Base-by-base conservation (phyloP, 2,329 filamentous ascomycete genomes). In the Coniella vitis region DNA sequence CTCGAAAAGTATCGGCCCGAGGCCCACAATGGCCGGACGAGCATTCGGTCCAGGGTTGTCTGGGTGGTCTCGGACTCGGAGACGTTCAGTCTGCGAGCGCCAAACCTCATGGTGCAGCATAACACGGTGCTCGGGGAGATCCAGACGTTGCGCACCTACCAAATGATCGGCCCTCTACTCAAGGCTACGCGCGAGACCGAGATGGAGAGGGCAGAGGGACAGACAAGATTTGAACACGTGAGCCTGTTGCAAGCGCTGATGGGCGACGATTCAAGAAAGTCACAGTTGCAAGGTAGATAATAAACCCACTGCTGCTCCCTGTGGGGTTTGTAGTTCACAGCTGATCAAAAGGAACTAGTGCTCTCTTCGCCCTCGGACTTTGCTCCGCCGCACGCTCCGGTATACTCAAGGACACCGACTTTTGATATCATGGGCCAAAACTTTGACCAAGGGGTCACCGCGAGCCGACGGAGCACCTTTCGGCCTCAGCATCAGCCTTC, bases 241-340 rank as follows among this genome's bases (percentile, higher is more conserved):
- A 38, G 22, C 35, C n/a, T 49, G 36, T 45, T 49, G 31, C 47
- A 49, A 16, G 45, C 47, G 16, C 44, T 49, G 3, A 35, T 49
- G 40, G 40, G 35, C 25, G 10, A 29, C 25, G 25, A 29, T 29
- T 29, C 25, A 5, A 29, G 10, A 10, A 29, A 10, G 25, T 10
- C 25, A 29, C 25, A 29, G 25, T 29, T 29, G 25, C 25, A 29
- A 29, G 25, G 25, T 29, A 10, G 10, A 29, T 29, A 5, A n/a
- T n/a, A n/a, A n/a, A n/a, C n/a, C n/a, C 5, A 5, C 10, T 29
- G 25, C 10, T 5, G 10, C 25, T 29, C 10, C 25, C 25, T 10
- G 10, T 5, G 5, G 25, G 25, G 25, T 10, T 29, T 10, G 25
- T 29, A 29, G 25, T 29, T 29, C 25, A 5, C 25, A 29, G 25